Percentiles rank a stretch among this genome's conserved stretches.
Conservation (phyloP, 805 yeast genomes). For the Deakozyma indianensis region DNA sequence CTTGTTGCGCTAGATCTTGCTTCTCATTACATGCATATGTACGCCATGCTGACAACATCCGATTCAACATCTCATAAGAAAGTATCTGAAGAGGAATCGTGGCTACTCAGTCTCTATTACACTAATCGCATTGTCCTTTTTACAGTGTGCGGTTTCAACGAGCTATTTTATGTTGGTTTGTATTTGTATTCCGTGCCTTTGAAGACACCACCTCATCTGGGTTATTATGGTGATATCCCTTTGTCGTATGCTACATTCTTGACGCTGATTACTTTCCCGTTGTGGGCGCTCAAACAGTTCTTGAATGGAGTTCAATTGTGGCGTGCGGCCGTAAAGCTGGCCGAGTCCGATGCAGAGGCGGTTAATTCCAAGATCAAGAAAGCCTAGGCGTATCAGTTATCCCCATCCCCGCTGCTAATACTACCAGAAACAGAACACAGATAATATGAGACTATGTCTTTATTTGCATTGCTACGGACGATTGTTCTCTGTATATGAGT, state of each 20-base stretch:
- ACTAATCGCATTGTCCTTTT: conserved; percentile 74
- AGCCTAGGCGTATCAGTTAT: not conserved
- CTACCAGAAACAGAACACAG: no score
- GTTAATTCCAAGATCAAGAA: conserved; percentile 18
- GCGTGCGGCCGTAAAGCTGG: conserved; percentile 71
- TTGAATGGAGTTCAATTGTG: conserved; percentile 80
- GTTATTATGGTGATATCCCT: conserved; percentile 19
- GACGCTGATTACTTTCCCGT: conserved; percentile 55
- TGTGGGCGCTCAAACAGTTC: conserved; percentile 81
- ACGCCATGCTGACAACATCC: conserved; percentile 61
- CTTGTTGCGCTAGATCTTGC: conserved; percentile 70
- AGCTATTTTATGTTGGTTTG: conserved; percentile 78
- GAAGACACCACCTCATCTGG: conserved; percentile 26
- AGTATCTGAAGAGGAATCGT: conserved; percentile 49
- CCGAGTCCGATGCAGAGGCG: conserved; percentile 56
- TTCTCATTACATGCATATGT: conserved; percentile 97
- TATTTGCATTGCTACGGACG: no score
- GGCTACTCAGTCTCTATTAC: conserved; percentile 72
- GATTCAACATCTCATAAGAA: conserved; percentile 79
- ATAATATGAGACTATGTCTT: no score
- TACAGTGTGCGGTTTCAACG: conserved; percentile 84
- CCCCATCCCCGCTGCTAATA: no score
- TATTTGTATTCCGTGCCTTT: conserved; percentile 59
- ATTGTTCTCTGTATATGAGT: no score
- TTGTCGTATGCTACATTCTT: conserved; percentile 48